Evolutionary conservation across 768 basidiomycete species (phyloP), one percentile per base, ranked within the genome.

Genomic region (Auriscalpium vulgare): DNA sequence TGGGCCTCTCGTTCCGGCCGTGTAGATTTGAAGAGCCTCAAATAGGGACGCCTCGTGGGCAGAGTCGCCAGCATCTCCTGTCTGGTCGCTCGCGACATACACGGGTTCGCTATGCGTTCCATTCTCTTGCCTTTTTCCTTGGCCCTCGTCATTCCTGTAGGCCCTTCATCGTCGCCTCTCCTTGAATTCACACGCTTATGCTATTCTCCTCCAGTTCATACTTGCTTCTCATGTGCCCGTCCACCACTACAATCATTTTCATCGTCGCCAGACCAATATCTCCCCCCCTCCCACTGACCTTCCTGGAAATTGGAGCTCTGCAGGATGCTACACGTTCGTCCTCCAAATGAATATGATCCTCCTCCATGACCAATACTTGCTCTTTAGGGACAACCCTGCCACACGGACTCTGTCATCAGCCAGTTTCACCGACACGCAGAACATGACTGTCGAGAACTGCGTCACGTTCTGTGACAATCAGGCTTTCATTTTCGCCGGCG

Each of bases 361-460:
- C 51, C 70, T 72, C 17, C 71, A 74, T 64, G 66, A 74, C 45
- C 74, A 72, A 8, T 72, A 67, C 3, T 66, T 54, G 43, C 40
- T 11, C 35, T 60, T 7, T 63, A 85, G 83, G 48, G 86, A 88
- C 65, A 78, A 77, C 46, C 69, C 75, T 36, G 77, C 66, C n/a
- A 68, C 73, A 8, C 83, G 89, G 29, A 81, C 88, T 0, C 76
- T 91, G 45, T 68, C 71, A 7, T 79, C 74, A 13, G 70, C 77
- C 1, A 67, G 72, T 3, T 81, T 71, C 57, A 68, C 74, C 13
- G 74, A 75, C 61, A 67, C 76, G 14, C 72, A 68, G 6, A 70
- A 69, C 21, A 88, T 90, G 84, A 89, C 88, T 4, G 74, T 82
- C 34, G 83, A 78, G 62, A 65, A 66, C 14, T 81, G 79, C 62